Base-by-base conservation (phyloP, 257 asterid genomes). In the Phtheirospermum japonicum region DNA sequence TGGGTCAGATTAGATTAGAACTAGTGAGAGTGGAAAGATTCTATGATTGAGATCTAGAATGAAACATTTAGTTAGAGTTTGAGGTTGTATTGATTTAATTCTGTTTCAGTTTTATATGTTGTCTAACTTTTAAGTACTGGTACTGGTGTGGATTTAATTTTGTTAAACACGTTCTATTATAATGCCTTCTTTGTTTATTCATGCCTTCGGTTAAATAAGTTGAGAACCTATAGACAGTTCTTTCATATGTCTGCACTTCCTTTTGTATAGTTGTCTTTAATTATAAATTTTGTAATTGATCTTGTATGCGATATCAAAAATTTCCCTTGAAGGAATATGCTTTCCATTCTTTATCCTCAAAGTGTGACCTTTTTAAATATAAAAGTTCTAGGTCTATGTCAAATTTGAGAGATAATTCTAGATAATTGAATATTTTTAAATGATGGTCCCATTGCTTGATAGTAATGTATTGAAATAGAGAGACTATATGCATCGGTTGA, bases 321-420 rank as follows among this genome's bases (percentile, higher is more conserved):
- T 39, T n/a, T 6, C 30, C 3, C 26, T 9, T 50, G 37, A n/a
- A 28, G 66, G 59, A 37, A 45, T 45, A 56, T 57, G 69, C 65
- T 55, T 33, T 55, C 30, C n/a, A 7, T 36, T 10, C 2, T 37
- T 2, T 46, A 46, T 43, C 45, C n/a, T 34, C 9, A 18, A 37
- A 14, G 36, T 68, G 42, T 8, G 20, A 10, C 58, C 52, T 54
- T 26, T 61, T 26, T 63, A 30, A 34, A 40, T 16, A 32, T 20
- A 19, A 23, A 39, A 61, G 0, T 30, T 49, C 31, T 45, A 6
- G 11, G 14, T 31, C 32, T 69, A 12, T 9, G 37, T 20, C 43
- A 11, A 48, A 14, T 36, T 20, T 11, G 60, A 46, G 42, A 64
- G 17, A 6, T 37, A 19, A 13, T 64, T 37, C 26, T 34, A 9